Conservation (phyloP, 2,329 filamentous ascomycete genomes). For the Aspergillus transmontanensis region DNA sequence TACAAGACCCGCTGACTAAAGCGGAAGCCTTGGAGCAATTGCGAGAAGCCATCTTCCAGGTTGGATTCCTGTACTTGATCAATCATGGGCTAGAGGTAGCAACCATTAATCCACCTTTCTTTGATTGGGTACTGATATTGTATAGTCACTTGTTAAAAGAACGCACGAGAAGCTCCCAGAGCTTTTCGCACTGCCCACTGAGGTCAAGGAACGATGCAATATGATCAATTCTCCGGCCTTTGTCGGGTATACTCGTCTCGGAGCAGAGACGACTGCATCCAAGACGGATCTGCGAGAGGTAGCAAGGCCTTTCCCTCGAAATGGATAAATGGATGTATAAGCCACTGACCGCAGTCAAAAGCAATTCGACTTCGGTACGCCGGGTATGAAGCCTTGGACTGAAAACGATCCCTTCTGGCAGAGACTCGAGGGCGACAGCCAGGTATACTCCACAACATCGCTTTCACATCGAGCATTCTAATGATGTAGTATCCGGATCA, state of each 20-base stretch:
- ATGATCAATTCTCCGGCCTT: conserved; percentile 39
- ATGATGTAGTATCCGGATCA: conserved; percentile 29
- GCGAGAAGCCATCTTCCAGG: conserved; percentile 37
- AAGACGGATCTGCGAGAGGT: conserved; percentile 37
- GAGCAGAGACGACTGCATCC: conserved; percentile 37
- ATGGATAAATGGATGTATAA: background rate
- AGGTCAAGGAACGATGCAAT: conserved; percentile 31
- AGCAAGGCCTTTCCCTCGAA: background rate
- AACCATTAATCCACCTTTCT: background rate
- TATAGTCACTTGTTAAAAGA: conserved; percentile 24
- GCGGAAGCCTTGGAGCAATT: conserved; percentile 27
- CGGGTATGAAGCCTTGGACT: conserved; percentile 30
- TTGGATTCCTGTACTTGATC: conserved; percentile 39
- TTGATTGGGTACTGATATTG: background rate
- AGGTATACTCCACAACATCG: conserved; percentile 17
- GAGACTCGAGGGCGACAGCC: conserved; percentile 35
- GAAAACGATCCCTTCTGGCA: conserved; percentile 50
- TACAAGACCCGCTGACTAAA: conserved; percentile 28
- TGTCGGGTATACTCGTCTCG: conserved; percentile 37
- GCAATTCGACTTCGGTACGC: conserved; percentile 49
- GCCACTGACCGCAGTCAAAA: conserved; percentile 21
- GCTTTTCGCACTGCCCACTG: conserved; percentile 29
- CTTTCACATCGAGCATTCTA: background rate
- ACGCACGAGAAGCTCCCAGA: conserved; percentile 26
- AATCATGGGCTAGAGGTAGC: conserved; percentile 38